These are phyloP conservation scores for Carex littledalei DNA, from an alignment of 176 grass and related monocot species.

Conservation along the genomic window DNA sequence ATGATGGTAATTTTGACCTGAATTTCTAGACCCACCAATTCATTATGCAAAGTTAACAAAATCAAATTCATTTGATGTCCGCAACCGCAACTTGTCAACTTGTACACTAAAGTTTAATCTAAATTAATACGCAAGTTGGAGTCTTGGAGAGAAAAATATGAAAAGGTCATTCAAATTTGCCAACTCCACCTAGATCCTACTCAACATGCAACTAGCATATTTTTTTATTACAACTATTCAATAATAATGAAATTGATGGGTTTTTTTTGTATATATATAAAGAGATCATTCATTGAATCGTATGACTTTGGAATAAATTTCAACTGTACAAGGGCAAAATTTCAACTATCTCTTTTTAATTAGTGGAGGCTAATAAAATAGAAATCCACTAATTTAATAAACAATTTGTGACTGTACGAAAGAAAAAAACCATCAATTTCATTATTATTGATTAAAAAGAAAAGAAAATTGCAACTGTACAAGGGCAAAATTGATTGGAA, in stretches of 20 bases:
- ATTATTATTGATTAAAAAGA: background rate
- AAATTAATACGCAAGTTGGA: background rate
- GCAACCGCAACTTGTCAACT: background rate
- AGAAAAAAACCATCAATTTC: too few relatives aligned
- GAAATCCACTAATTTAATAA: too few relatives aligned
- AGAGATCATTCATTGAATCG: background rate
- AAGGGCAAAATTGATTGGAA: background rate
- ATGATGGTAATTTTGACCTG: background rate
- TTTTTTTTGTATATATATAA: background rate
- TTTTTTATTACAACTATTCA: background rate
- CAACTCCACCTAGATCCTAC: background rate
- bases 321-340: background rate
- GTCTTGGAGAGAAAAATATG: background rate
- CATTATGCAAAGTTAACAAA: background rate
- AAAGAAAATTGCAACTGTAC: background rate
- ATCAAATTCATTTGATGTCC: background rate
- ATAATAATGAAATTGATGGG: background rate
- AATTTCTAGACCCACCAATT: slow-evolving; percentile 1
- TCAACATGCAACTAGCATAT: background rate
- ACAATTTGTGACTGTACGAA: too few relatives aligned
- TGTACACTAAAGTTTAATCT: background rate
- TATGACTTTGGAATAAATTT: background rate
- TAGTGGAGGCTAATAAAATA: too few relatives aligned
- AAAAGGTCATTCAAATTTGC: background rate
- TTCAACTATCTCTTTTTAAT: too few relatives aligned